Percentiles rank a stretch among this genome's conserved stretches.
Evolutionary conservation across 169 alveolate species (phyloP).

Genomic region (Condylostoma magnum): DNA sequence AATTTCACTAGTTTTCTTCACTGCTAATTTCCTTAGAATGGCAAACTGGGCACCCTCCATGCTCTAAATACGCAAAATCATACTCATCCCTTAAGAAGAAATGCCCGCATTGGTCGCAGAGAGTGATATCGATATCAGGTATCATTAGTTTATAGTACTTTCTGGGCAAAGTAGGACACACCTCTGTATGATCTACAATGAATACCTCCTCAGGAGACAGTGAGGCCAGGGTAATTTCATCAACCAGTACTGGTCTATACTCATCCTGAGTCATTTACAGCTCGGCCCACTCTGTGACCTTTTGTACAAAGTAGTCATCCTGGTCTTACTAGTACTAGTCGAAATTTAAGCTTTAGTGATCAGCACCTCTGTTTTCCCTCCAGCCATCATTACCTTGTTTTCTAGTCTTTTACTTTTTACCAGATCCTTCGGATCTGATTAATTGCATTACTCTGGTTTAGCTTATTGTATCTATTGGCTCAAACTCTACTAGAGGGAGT

Average conservation of each 20-base stretch:
- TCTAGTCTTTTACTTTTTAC: conserved; percentile 37
- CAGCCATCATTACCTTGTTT: conserved; percentile 32
- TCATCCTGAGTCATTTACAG: conserved; percentile 59
- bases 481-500: conserved; percentile 84
- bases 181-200: conserved; percentile 69
- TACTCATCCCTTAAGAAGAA: conserved; percentile 61
- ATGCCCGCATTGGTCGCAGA: conserved; percentile 74
- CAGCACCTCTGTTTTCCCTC: conserved; percentile 42
- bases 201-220: conserved; percentile 78
- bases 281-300: conserved; percentile 68
- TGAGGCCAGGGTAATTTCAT: conserved; percentile 59
- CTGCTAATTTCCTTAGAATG: not conserved
- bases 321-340: conserved; percentile 33
- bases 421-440: conserved; percentile 64
- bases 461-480: conserved; percentile 53
- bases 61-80: conserved; percentile 21
- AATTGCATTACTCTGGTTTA: conserved; percentile 56
- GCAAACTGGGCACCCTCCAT: conserved; percentile 23
- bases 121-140: conserved; percentile 75
- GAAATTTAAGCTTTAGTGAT: conserved; percentile 53
- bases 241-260: conserved; percentile 73
- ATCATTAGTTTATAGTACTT: conserved; percentile 75
- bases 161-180: conserved; percentile 60
- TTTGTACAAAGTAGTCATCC: conserved; percentile 47
- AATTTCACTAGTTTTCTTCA: not conserved